Base-by-base conservation (phyloP, 2,329 filamentous ascomycete species). In the Fusarium chlamydosporum region DNA sequence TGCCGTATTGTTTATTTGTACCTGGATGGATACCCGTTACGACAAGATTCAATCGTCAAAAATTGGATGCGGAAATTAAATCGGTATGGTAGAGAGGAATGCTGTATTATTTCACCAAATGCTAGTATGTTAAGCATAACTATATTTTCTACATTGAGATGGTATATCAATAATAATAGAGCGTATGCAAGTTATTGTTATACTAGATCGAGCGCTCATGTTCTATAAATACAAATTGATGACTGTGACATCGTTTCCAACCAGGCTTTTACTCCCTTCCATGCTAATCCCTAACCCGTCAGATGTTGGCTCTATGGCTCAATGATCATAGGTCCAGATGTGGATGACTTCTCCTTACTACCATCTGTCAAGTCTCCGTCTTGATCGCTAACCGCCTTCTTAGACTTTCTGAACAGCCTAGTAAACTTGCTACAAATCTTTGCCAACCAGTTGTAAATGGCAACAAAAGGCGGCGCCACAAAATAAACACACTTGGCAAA, bases 391-490 rank as follows among this genome's bases (percentile, higher is more conserved):
- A 46, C 20, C 1, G 16, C 26, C 42, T 45, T 58, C 23, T 40
- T 64, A 0, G 43, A 64, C 12, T 11, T 64, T 4, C n/a, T 64
- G 2, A 64, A 64, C 1, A 59, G 7, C 2, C 59, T 40, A 7
- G 27, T 29, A 6, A 64, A 65, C 9, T 29, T 45, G 0, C 4
- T 10, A 4, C 38, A 51, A 6, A 38, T 26, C 4, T 15, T 65
- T 0, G 5, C 23, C 38, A 64, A 13, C 12, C 11, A 41, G 0
- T 45, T 50, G 23, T 64, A 64, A 1, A n/a, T 13, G 10, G 34
- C 41, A 6, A 64, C 61, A 31, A 64, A 64, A 6, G 61, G 61
- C 1, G 61, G 61, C 2, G 61, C 51, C 18, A 64, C 12, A 45
- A 64, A 59, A 2, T 18, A 29, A 7, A 64, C 52, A 3, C 18